phyloP scores from a whole-genome alignment of 352 stramenopile species.

The Poterioochromonas sp. region DNA sequence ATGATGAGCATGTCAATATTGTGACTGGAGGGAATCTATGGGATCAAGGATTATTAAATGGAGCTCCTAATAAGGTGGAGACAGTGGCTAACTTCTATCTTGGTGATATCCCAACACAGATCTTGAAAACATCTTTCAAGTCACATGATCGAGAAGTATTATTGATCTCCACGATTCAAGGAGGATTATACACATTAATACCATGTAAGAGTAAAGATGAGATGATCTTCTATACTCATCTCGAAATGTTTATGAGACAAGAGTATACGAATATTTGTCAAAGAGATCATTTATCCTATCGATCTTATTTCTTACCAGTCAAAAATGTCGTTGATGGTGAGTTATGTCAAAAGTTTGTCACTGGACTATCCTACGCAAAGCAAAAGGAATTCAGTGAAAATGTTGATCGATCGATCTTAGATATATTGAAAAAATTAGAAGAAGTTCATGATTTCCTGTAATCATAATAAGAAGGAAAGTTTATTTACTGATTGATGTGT shows the following conservation, averaged over 20 bases:
- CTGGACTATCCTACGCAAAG: constrained; percentile 77
- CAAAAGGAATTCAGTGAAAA: constrained; percentile 89
- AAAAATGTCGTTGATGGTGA: constrained; percentile 98
- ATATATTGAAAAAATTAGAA: constrained; percentile 97
- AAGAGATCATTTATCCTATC: constrained; percentile 91
- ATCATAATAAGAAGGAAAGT: no score
- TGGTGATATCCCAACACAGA: constrained; percentile 93
- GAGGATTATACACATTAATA: constrained; percentile 86
- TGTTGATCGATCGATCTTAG: constrained; percentile 84
- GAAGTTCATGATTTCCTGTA: constrained; percentile 86
- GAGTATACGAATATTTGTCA: constrained; percentile 76
- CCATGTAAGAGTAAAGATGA: constrained; percentile 85
- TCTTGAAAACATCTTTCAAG: constrained; percentile 87
- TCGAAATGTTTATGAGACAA: constrained; percentile 82
- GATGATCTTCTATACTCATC: constrained; percentile 93
- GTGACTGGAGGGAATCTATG: constrained; percentile 88
- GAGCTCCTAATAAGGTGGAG: constrained; percentile 91
- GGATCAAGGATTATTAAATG: constrained; percentile 78
- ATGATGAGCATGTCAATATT: no score
- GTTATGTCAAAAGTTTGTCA: constrained; percentile 88
- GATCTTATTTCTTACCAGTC: constrained; percentile 93
- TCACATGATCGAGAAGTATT: constrained; percentile 68
- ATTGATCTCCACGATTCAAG: constrained; percentile 89
- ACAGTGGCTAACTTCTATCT: constrained; percentile 90
- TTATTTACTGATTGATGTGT: no score